phyloP scores from a whole-genome alignment of 2,329 filamentous ascomycete genomes.

The Diaporthe sp. region DNA sequence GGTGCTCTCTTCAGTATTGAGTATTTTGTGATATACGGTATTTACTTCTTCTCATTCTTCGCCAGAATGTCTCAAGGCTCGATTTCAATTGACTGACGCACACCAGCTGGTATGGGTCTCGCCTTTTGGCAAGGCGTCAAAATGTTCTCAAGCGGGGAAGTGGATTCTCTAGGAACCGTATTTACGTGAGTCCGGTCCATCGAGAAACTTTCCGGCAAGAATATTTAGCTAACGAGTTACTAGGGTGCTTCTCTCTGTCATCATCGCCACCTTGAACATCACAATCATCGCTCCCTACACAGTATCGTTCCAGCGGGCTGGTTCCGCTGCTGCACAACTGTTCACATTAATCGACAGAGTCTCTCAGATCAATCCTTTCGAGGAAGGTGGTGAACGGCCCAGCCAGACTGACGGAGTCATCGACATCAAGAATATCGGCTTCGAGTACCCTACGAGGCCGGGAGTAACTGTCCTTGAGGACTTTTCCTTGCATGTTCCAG shows the following conservation, averaged over 20 bases:
- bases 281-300: constrained; percentile 7
- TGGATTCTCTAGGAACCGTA: not conserved
- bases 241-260: constrained; percentile 4
- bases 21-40: constrained; percentile 15
- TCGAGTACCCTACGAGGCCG: not conserved
- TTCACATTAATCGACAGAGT: not conserved
- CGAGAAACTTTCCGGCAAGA: no score
- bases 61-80: not conserved
- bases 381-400: not conserved
- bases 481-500: constrained; percentile 9
- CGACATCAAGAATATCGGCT: not conserved
- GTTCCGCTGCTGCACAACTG: not conserved
- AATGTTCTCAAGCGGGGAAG: not conserved
- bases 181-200: constrained; percentile 6
- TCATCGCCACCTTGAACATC: not conserved
- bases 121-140: constrained; percentile 17
- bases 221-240: not conserved
- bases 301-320: not conserved
- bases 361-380: not conserved
- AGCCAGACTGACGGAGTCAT: not conserved
- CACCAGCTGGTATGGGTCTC: constrained; percentile 14
- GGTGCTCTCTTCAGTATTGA: constrained; percentile 6
- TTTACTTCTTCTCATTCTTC: no score
- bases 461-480: constrained; percentile 5
- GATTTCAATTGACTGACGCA: not conserved